Evolutionary conservation across 2,329 filamentous ascomycete species (phyloP), one percentile per base, ranked within the genome.

Genomic region (Scedosporium minutisporum): DNA sequence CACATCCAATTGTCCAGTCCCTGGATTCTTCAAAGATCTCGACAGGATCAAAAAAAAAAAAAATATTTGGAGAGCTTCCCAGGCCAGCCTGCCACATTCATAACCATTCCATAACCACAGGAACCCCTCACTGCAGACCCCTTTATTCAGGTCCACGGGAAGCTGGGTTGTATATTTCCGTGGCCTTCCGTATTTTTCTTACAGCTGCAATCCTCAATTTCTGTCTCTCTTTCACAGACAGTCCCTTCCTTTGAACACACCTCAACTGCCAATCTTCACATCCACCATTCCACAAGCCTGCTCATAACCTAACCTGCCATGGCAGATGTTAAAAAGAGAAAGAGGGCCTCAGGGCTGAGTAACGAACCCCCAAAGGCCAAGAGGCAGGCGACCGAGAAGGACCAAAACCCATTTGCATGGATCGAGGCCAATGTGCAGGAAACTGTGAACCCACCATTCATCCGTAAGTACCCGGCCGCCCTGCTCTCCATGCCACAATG

Each of bases 281-380:
- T 10, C 29, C 7, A 33, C 29, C 29, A 10, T 33, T 38, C 33
- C 9, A 38, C 33, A 38, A 29, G 12, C 58, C 41, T 29, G 21
- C 7, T 18, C 57, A 58, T 41, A 27, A 25, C 18, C 29, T 21
- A 18, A 5, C 44, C 51, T 23, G 29, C 38, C 4, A 62, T 62
- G 60, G 60, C 60, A 25, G 60, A 62, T 4, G 21, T 48, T 9
- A 62, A 62, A 42, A 62, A 62, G 60, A 41, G 60, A 18, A 62
- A 62, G 60, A 57, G 60, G 38, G 33, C 60, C 6, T 57, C 60
- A 21, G 21, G 14, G 9, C 7, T 51, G 6, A 25, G 16, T 18
- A 41, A n/a, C 21, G 60, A 55, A 12, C n/a, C 53, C 9, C 38
- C 51, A 9, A 57, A 46, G 3, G 44, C 60, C 4, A 62, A 58